These are phyloP conservation scores for Leptodontidium sp. DNA, from an alignment of 2,329 filamentous ascomycete species.

Conservation along the genomic window DNA sequence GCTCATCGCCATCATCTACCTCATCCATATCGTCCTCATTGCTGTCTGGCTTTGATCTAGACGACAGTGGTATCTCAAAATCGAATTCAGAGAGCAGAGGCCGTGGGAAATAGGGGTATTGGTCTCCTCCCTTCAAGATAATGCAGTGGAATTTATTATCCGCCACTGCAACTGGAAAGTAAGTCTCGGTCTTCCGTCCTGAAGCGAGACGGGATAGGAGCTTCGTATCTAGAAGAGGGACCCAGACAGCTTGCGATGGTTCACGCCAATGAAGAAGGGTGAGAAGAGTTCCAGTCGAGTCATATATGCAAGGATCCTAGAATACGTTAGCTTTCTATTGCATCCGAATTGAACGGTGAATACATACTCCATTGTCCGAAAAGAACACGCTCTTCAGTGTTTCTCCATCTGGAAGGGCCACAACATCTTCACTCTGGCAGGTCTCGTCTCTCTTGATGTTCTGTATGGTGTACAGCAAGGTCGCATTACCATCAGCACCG, in stretches of 20 bases:
- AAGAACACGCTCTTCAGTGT: conserved; percentile 88
- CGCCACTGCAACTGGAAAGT: conserved; percentile 95
- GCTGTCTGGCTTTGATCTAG: conserved; percentile 53
- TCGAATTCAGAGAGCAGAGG: conserved; percentile 93
- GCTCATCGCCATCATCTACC: conserved; percentile 55
- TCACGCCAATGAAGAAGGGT: conserved; percentile 91
- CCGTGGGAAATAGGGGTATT: conserved; percentile 90
- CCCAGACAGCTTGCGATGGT: conserved; percentile 86
- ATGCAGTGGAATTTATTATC: conserved; percentile 96
- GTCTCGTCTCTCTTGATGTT: conserved; percentile 93
- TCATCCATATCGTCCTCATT: conserved; percentile 49
- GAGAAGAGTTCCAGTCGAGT: conserved; percentile 87
- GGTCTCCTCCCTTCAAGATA: conserved; percentile 94
- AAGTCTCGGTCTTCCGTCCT: conserved; percentile 86
- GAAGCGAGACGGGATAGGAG: conserved; percentile 81
- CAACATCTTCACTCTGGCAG: conserved; percentile 92
- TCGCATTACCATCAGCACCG: conserved; percentile 77
- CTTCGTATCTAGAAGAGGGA: conserved; percentile 90
- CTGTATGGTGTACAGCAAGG: conserved; percentile 89
- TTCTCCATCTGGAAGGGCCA: conserved; percentile 80
- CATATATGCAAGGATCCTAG: conserved; percentile 94
- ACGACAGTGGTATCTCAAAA: conserved; percentile 82
- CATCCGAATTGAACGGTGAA: background rate
- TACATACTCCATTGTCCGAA: conserved; percentile 82
- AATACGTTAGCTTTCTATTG: conserved; percentile 20